These are phyloP conservation scores for Neurospora hispaniola DNA, from an alignment of 495 filamentous ascomycete species.

Conservation along the genomic window DNA sequence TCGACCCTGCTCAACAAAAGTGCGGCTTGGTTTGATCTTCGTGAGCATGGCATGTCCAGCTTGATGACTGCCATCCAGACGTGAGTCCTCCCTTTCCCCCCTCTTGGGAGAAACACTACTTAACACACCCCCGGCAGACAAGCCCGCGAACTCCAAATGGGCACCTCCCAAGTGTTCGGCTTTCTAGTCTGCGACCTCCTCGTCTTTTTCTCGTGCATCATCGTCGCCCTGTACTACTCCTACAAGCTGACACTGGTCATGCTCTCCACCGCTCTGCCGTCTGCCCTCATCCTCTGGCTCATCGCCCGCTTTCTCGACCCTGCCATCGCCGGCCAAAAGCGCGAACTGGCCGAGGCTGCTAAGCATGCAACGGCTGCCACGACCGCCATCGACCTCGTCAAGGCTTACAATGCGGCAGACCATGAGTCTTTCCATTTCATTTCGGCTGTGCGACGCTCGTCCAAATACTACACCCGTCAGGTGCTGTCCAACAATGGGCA, in stretches of 20 bases:
- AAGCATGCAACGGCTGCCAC: conserved; percentile 62
- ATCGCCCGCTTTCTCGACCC: conserved; percentile 51
- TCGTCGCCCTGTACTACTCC: conserved; percentile 63
- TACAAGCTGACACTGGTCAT: conserved; percentile 84
- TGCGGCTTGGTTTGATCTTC: conserved; percentile 73
- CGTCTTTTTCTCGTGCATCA: conserved; percentile 50
- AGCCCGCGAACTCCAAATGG: conserved; percentile 70
- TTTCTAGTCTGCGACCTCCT: conserved; percentile 51
- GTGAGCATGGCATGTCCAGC: conserved; percentile 59
- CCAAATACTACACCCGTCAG: conserved; percentile 54
- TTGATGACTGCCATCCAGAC: conserved; percentile 62
- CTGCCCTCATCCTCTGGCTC: conserved; percentile 45
- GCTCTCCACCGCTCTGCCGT: conserved; percentile 61
- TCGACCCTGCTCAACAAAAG: conserved; percentile 56
- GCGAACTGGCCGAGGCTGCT: conserved; percentile 57
- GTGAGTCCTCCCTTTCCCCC: conserved; percentile 36
- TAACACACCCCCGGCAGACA: conserved; percentile 40
- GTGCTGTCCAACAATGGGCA: conserved; percentile 58
- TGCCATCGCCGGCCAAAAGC: conserved; percentile 58
- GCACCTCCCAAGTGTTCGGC: conserved; percentile 69
- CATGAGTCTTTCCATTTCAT: conserved; percentile 59
- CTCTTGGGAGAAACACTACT: background rate
- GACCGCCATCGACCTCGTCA: conserved; percentile 72
- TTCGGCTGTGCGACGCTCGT: conserved; percentile 46
- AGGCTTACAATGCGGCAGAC: conserved; percentile 70